A percentile compares a stretch with the other conserved stretches of the same genome.
Evolutionary conservation across 139 green algal species (phyloP).

Genomic region (Closterium sp.): DNA sequence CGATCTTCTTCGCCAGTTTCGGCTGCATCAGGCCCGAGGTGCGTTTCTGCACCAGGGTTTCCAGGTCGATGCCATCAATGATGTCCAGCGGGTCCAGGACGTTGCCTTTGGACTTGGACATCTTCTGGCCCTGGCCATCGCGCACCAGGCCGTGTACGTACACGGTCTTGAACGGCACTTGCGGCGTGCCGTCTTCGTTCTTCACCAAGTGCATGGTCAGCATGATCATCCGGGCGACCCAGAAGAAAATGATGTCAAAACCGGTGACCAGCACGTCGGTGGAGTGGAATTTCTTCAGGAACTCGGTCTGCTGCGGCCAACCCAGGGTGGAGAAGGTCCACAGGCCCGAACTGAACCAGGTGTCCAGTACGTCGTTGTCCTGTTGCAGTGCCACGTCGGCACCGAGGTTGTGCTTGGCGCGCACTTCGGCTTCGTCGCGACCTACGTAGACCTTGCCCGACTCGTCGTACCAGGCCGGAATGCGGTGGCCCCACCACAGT

Average conservation of each 20-base stretch:
- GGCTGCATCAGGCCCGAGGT: conserved; percentile 80
- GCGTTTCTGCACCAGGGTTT: conserved; percentile 59
- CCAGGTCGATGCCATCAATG: conserved; percentile 65
- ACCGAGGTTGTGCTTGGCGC: not conserved
- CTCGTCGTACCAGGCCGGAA: conserved; percentile 55
- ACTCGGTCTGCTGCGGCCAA: conserved; percentile 56
- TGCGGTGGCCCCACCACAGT: conserved; percentile 66
- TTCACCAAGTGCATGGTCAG: conserved; percentile 94
- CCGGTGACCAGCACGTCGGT: conserved; percentile 61
- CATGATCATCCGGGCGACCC: conserved; percentile 99
- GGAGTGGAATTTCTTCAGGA: conserved; percentile 59
- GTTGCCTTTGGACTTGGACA: no score
- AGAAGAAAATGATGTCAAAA: conserved; percentile 99
- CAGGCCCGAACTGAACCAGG: conserved; percentile 64
- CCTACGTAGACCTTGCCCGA: not conserved
- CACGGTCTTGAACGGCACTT: conserved; percentile 81
- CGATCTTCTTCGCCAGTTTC: conserved; percentile 66
- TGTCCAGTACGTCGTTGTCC: conserved; percentile 65
- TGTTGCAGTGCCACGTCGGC: conserved; percentile 38
- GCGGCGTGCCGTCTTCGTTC: conserved; percentile 51
- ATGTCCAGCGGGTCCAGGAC: conserved; percentile 65
- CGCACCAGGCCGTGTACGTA: conserved; percentile 94
- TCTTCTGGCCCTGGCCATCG: conserved; percentile 30
- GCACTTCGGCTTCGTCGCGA: not conserved
- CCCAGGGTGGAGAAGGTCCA: conserved; percentile 62